Percentiles rank a stretch among this genome's conserved stretches.
These are phyloP conservation scores for Hemileccinum rubropunctum DNA, from an alignment of 768 basidiomycete genomes.

Conservation along the genomic window DNA sequence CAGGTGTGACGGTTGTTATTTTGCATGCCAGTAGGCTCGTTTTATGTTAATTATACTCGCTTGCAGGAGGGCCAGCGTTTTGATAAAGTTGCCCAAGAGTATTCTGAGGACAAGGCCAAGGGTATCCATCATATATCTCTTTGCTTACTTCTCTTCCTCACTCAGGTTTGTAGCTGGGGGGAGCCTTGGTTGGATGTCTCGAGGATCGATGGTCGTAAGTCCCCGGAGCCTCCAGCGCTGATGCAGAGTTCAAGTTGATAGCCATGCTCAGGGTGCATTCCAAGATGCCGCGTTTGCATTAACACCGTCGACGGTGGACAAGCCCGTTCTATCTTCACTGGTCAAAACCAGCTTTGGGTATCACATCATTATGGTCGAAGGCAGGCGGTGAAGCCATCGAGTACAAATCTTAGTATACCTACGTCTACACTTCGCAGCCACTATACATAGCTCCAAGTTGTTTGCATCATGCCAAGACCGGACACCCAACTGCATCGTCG, in stretches of 20 bases:
- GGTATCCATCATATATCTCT: conserved; percentile 36
- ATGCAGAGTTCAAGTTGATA: conserved; percentile 2
- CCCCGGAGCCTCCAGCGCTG: not conserved
- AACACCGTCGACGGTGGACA: conserved; percentile 76
- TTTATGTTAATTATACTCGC: not conserved
- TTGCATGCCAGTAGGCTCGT: not conserved
- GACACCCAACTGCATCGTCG: conserved; percentile 31
- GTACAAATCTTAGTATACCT: conserved; percentile 21
- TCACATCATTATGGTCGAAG: conserved; percentile 92
- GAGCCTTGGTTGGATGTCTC: conserved; percentile 81
- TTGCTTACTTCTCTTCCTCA: conserved; percentile 3
- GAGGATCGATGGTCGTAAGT: conserved; percentile 81
- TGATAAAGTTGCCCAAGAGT: conserved; percentile 87
- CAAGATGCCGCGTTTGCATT: conserved; percentile 88
- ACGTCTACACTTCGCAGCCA: conserved; percentile 6
- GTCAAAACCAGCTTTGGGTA: conserved; percentile 86
- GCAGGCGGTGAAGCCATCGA: conserved; percentile 48
- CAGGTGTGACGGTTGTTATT: conserved; percentile 45
- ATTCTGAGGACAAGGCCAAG: conserved; percentile 91
- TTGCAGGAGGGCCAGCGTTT: conserved; percentile 73
- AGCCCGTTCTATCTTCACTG: conserved; percentile 65
- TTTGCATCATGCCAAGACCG: conserved; percentile 17
- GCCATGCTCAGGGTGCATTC: conserved; percentile 52
- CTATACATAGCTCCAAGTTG: not conserved
- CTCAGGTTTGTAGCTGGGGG: conserved; percentile 59